Evolutionary conservation across 345 rosid species (phyloP), one percentile per base, ranked within the genome.

Genomic region (Cardamine chenopodiifolia): DNA sequence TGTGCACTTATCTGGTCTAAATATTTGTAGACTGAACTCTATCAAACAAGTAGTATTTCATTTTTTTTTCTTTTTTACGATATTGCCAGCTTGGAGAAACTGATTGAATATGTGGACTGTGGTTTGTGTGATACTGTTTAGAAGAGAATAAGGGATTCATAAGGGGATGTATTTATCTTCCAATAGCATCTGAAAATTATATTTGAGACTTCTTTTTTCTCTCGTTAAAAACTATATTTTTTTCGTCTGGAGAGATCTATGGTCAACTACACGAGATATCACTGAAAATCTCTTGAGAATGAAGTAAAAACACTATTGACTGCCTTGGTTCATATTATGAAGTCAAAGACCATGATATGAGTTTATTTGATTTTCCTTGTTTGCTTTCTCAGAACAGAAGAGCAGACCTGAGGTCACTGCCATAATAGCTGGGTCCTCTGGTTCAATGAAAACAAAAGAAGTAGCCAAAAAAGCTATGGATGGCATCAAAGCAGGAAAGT

Each of bases 391-490:
- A 93, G 98, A 88, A 73, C 84, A 53, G 67, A 86, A 79, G 81
- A 80, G 77, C 62, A 84, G 83, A 62, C 98, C 97, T 19, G 84
- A 82, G 47, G 82, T 87, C 48, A 87, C 95, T 20, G 72, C 79
- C 31, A 81, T 85, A 25, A 82, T 94, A 67, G 86, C 91, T 4
- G 90, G 50, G 13, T 59, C 93, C 19, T 84, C 95, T 37, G 77
- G 82, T 60, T 83, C 86, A 34, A 90, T 88, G 96, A 87, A 85
- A 85, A 85, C 95, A 4, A 89, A 93, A 15, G 84, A 86, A 48
- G 97, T 93, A 55, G 98, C 97, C 5, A 82, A 75, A 82, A 90
- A 63, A 75, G 82, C 96, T 50, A 61, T 93, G 52, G 72, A 83
- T 57, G 97, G 98, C 56, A 89, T 90, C 74, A 83, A 83, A 84